Base-by-base conservation (phyloP, 2,329 filamentous ascomycete genomes). In the Diaporthe helianthi region DNA sequence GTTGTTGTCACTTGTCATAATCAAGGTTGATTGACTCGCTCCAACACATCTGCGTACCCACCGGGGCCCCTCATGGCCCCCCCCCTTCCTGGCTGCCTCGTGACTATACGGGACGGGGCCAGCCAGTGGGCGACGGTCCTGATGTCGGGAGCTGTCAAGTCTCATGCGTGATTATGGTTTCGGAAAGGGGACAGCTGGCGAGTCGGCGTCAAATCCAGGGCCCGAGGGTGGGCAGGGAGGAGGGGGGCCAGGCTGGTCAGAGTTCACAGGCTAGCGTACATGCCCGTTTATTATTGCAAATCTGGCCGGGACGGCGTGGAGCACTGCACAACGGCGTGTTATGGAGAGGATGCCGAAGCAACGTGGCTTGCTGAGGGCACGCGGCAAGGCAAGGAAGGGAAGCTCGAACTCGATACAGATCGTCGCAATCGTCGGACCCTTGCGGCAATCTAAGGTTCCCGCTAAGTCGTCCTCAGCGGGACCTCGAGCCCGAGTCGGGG, bases 241-340 rank as follows among this genome's bases (percentile, higher is more conserved):
- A n/a, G 44, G 44, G 52, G 44, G 31, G 41, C 15, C 64, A 67
- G 33, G 29, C 17, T 26, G 26, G n/a, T 36, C 58, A 67, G 53
- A 53, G 65, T 67, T 67, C 26, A 33, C 36, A 24, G 24, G 36
- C 58, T 44, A n/a, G n/a, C n/a, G n/a, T n/a, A 63, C 44, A 63
- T 63, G 58, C 58, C 58, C 58, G 58, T 63, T n/a, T n/a, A n/a
- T n/a, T 63, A 63, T 63, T 63, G 58, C 58, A 63, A 63, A 63
- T 63, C 6, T 13, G 44, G 44, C 5, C 58, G 44, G 58, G 31
- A 47, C 41, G 58, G 44, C 44, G 44, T 63, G 44, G 44, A 36
- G 26, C 44, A 36, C 44, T 63, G 58, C 58, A 47, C 44, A n/a
- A 19, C 58, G 29, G 44, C 47, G 58, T 63, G 44, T 29, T 49